phyloP scores from a whole-genome alignment of 2,329 filamentous ascomycete genomes.

The Ceratocystis diversiconidia region DNA sequence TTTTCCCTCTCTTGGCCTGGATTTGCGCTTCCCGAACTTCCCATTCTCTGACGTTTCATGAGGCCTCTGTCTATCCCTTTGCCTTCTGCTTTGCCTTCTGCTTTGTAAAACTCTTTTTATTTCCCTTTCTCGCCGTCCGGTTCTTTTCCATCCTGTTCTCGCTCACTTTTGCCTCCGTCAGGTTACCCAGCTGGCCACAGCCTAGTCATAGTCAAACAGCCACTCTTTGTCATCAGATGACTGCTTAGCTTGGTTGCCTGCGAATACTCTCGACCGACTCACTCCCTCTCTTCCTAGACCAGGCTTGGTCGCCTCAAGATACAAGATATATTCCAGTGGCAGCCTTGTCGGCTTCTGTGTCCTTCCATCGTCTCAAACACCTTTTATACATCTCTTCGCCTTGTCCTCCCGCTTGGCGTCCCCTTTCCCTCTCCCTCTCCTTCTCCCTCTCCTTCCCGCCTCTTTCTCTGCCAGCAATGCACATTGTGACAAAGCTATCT shows the following conservation, averaged over 20 bases:
- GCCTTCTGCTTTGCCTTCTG: background rate
- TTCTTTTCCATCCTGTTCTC: background rate
- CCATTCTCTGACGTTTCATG: slow-evolving; percentile 2
- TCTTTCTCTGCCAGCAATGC: slow-evolving; percentile 8
- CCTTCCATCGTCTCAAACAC: background rate
- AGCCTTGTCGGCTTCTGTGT: background rate
- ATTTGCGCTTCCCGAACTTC: background rate
- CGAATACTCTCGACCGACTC: slow-evolving; percentile 10
- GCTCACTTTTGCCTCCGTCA: slow-evolving; percentile 4
- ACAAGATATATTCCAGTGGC: background rate
- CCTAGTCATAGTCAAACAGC: slow-evolving; percentile 5
- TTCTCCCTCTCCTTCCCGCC: background rate
- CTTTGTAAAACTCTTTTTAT: background rate
- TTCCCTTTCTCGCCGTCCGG: background rate
- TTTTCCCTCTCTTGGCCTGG: slow-evolving; percentile 1
- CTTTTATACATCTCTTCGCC: background rate
- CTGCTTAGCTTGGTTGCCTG: slow-evolving; percentile 14
- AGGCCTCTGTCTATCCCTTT: background rate
- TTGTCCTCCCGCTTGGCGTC: background rate
- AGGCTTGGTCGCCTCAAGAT: background rate
- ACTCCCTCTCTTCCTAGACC: background rate
- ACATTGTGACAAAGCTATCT: slow-evolving; percentile 8
- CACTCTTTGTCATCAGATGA: slow-evolving; percentile 13
- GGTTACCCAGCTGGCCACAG: slow-evolving; percentile 1
- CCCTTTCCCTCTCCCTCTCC: background rate